Percentiles rank a stretch among this genome's conserved stretches.
phyloP scores from a whole-genome alignment of 306 rosid genomes.

The Parietaria judaica region DNA sequence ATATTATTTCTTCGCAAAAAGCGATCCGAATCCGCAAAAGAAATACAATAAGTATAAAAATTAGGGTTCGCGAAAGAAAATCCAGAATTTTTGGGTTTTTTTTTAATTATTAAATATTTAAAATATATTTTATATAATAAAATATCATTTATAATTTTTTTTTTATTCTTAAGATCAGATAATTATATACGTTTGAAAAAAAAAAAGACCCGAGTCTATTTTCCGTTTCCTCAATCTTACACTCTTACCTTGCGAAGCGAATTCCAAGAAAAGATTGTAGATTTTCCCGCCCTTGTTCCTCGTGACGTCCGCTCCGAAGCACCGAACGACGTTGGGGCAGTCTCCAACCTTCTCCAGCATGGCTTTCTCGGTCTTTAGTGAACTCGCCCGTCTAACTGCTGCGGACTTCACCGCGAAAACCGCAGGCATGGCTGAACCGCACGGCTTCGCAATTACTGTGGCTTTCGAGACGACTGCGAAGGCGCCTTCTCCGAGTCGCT shows the following conservation, averaged over 20 bases:
- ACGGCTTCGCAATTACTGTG: background rate
- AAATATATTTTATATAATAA: too few relatives aligned
- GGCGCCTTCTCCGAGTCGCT: constrained; percentile 52
- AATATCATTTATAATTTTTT: too few relatives aligned
- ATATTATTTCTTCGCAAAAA: too few relatives aligned
- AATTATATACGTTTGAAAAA: background rate
- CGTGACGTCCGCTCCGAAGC: constrained; percentile 34
- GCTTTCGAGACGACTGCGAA: constrained; percentile 60
- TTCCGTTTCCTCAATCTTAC: background rate
- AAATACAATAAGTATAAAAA: too few relatives aligned
- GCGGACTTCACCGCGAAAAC: constrained; percentile 45
- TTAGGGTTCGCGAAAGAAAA: too few relatives aligned
- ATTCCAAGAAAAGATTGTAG: constrained; percentile 59
- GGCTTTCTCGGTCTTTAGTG: constrained; percentile 44
- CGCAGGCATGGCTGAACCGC: constrained; percentile 9
- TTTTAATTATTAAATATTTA: too few relatives aligned
- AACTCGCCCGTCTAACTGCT: constrained; percentile 14
- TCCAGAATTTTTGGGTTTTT: too few relatives aligned
- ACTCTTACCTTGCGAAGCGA: constrained; percentile 45
- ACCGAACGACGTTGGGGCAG: constrained; percentile 40
- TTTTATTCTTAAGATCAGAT: background rate
- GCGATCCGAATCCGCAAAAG: too few relatives aligned
- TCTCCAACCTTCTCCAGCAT: constrained; percentile 28
- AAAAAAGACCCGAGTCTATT: background rate
- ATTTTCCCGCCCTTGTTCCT: constrained; percentile 31